A percentile compares a stretch with the other conserved stretches of the same genome.
Conservation (phyloP, 345 rosid species). For the Aurinia saxatilis region DNA sequence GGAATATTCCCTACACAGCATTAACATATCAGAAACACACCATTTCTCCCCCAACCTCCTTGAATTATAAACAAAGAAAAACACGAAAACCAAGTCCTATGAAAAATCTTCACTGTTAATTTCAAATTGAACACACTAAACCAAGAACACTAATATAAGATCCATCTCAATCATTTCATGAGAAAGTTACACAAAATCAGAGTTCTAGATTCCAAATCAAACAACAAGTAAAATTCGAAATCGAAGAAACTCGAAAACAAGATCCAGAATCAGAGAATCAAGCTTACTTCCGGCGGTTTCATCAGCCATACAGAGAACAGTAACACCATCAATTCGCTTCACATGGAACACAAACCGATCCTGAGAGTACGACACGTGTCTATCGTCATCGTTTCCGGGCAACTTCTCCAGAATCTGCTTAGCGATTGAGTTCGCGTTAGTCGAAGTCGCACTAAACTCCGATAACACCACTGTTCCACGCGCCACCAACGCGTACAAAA, state of each 20-base stretch:
- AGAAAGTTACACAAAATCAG: too few species aligned
- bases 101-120: background rate
- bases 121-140: too few species aligned
- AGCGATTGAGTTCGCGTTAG: constrained; percentile 81
- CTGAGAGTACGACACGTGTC: constrained; percentile 80
- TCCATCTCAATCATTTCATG: too few species aligned
- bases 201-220: background rate
- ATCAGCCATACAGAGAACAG: constrained; percentile 95
- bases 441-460: constrained; percentile 70
- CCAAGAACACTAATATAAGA: too few species aligned
- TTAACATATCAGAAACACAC: background rate
- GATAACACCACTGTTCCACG: constrained; percentile 82
- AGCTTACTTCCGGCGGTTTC: constrained; percentile 77
- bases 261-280: background rate
- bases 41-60: background rate
- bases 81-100: background rate
- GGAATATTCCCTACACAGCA: constrained; percentile 64
- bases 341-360: constrained; percentile 88
- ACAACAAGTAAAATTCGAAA: background rate
- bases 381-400: constrained; percentile 55
- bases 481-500: constrained; percentile 79
- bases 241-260: background rate
- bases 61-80: background rate
- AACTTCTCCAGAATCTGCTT: constrained; percentile 76
- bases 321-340: constrained; percentile 93